phyloP scores from a whole-genome alignment of 768 basidiomycete species.

The Russula emetica region DNA sequence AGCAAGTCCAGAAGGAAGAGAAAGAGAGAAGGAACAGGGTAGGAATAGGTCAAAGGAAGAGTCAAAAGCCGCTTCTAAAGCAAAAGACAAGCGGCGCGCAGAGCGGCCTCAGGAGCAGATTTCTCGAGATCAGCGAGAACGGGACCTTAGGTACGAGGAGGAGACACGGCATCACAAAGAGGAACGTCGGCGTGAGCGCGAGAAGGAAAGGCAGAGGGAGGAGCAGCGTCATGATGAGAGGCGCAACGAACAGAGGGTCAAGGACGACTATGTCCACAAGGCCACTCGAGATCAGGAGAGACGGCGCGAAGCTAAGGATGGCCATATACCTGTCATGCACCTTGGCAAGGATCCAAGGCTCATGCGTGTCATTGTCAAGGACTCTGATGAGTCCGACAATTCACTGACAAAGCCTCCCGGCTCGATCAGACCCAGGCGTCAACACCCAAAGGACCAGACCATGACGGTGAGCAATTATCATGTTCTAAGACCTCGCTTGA shows the following conservation, averaged over 20 bases:
- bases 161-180: conserved; percentile 27
- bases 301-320: conserved; percentile 24
- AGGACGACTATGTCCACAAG: conserved; percentile 21
- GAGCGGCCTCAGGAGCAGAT: conserved; percentile 25
- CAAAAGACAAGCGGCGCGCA: conserved; percentile 28
- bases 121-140: conserved; percentile 28
- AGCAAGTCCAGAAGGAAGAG: conserved; percentile 25
- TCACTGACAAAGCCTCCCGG: conserved; percentile 20
- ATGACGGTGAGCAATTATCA: conserved; percentile 5
- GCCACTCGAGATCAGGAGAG: conserved; percentile 19
- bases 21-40: conserved; percentile 16
- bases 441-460: conserved; percentile 16
- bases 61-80: conserved; percentile 4
- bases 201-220: conserved; percentile 28
- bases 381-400: conserved; percentile 29
- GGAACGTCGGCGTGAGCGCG: conserved; percentile 24
- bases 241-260: conserved; percentile 26
- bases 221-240: conserved; percentile 26
- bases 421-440: conserved; percentile 22
- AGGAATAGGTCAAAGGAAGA: conserved; percentile 15
- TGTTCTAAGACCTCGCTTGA: not conserved
- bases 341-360: conserved; percentile 22
- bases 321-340: conserved; percentile 24
- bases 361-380: conserved; percentile 23
- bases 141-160: conserved; percentile 17